Percentiles rank a stretch among this genome's conserved stretches.
These are phyloP conservation scores for Endothia cerciana DNA, from an alignment of 2,329 filamentous ascomycete genomes.

Conservation along the genomic window DNA sequence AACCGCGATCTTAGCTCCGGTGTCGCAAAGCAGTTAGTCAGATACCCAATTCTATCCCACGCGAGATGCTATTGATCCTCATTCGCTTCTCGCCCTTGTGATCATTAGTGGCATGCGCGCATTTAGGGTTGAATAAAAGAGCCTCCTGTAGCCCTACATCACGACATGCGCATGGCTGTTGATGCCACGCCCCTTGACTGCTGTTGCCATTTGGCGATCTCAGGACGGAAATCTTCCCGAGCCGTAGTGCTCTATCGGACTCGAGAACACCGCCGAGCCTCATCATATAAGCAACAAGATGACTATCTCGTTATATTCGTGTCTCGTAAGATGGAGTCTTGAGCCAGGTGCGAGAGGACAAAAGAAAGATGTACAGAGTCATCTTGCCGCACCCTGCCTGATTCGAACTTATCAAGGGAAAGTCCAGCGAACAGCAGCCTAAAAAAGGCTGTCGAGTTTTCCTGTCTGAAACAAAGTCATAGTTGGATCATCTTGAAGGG, in stretches of 20 bases:
- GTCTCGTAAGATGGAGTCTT: neutral
- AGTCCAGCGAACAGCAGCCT: neutral
- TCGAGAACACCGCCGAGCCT: neutral
- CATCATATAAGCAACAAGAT: neutral
- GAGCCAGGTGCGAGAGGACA: neutral
- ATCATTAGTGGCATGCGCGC: neutral
- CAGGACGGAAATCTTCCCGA: neutral
- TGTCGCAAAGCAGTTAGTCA: neutral
- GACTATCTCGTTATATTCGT: neutral
- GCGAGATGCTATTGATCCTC: neutral
- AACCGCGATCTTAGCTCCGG: too few relatives aligned
- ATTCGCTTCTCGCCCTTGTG: neutral
- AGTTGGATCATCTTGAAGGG: neutral
- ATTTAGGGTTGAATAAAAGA: neutral
- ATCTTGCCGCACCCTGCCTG: neutral
- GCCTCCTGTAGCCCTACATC: constrained; percentile 11
- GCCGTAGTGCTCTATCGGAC: neutral
- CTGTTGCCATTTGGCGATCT: too few relatives aligned
- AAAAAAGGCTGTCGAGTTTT: neutral
- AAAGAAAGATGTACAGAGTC: neutral
- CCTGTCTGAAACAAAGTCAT: neutral
- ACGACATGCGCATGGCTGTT: constrained; percentile 4
- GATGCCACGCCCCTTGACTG: constrained; percentile 1
- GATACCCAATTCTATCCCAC: constrained; percentile 1
- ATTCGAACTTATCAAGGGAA: neutral